Evolutionary conservation across 2,329 filamentous ascomycete species (phyloP).

Genomic region (Aaosphaeria pasadenensis): DNA sequence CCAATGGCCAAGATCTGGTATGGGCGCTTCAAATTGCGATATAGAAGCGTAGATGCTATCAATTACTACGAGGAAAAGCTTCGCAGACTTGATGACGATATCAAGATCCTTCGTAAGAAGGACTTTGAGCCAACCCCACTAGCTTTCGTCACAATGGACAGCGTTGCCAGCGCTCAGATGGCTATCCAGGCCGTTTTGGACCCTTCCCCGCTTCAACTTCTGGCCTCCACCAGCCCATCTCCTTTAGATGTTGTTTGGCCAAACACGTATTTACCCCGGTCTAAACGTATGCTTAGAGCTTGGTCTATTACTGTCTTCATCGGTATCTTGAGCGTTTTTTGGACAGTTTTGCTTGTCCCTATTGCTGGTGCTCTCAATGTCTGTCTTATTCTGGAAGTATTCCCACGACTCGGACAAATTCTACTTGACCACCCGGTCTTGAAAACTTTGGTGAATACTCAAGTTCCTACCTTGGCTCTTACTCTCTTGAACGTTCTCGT

Average conservation of each 20-base stretch:
- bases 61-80: slow-evolving; percentile 91
- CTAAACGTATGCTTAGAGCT: slow-evolving; percentile 69
- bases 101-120: slow-evolving; percentile 67
- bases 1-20: slow-evolving; percentile 76
- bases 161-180: slow-evolving; percentile 89
- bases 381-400: slow-evolving; percentile 71
- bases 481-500: slow-evolving; percentile 87
- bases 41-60: slow-evolving; percentile 79
- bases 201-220: slow-evolving; percentile 77
- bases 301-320: slow-evolving; percentile 86
- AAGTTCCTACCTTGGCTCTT: slow-evolving; percentile 78
- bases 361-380: slow-evolving; percentile 78
- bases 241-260: slow-evolving; percentile 93
- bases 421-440: slow-evolving; percentile 68
- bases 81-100: slow-evolving; percentile 71
- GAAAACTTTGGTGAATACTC: slow-evolving; percentile 78
- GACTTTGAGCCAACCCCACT: slow-evolving; percentile 75
- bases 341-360: slow-evolving; percentile 77
- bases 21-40: slow-evolving; percentile 70
- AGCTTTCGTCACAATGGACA: slow-evolving; percentile 97
- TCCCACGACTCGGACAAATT: slow-evolving; percentile 66
- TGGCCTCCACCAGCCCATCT: slow-evolving; percentile 82
- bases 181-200: slow-evolving; percentile 92
- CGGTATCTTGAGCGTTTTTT: slow-evolving; percentile 77
- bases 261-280: slow-evolving; percentile 81